phyloP scores from a whole-genome alignment of 2,329 filamentous ascomycete species.

The Scytalidium sp. region DNA sequence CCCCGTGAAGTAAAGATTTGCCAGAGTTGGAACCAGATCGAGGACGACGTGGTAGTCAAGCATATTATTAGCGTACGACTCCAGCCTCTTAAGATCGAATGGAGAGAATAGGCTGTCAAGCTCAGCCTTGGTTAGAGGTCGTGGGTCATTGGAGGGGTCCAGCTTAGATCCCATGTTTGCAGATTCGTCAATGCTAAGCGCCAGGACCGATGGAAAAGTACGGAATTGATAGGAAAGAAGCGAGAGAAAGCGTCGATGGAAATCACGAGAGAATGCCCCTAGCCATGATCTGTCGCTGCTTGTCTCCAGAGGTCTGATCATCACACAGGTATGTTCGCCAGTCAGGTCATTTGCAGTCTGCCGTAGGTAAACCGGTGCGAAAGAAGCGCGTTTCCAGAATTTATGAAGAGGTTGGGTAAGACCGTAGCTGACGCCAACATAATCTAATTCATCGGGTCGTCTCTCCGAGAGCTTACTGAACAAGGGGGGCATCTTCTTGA shows the following conservation, averaged over 20 bases:
- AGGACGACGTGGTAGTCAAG: slow-evolving; percentile 97
- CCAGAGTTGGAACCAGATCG: slow-evolving; percentile 82
- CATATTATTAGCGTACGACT: slow-evolving; percentile 95
- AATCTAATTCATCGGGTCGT: slow-evolving; percentile 78
- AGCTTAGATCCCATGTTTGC: slow-evolving; percentile 70
- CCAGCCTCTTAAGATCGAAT: slow-evolving; percentile 91
- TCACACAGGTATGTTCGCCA: slow-evolving; percentile 96
- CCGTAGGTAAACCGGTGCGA: slow-evolving; percentile 86
- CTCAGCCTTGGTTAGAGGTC: slow-evolving; percentile 66
- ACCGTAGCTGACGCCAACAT: slow-evolving; percentile 93
- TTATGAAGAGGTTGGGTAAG: slow-evolving; percentile 84
- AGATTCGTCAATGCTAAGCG: slow-evolving; percentile 84
- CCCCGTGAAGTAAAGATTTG: slow-evolving; percentile 81
- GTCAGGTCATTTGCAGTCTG: slow-evolving; percentile 97
- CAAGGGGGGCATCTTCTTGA: slow-evolving; percentile 86
- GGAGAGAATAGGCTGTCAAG: slow-evolving; percentile 79
- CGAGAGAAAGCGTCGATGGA: slow-evolving; percentile 88
- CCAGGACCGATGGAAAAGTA: slow-evolving; percentile 71
- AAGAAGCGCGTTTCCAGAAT: slow-evolving; percentile 91
- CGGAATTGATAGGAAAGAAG: slow-evolving; percentile 93
- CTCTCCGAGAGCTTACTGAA: slow-evolving; percentile 87
- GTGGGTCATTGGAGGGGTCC: slow-evolving; percentile 51
- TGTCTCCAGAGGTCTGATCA: slow-evolving; percentile 76
- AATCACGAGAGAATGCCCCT: slow-evolving; percentile 86
- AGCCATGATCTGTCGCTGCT: slow-evolving; percentile 74